Evolutionary conservation across 179 eudicot genomes (phyloP).

Genomic region (Corrigiola litoralis): DNA sequence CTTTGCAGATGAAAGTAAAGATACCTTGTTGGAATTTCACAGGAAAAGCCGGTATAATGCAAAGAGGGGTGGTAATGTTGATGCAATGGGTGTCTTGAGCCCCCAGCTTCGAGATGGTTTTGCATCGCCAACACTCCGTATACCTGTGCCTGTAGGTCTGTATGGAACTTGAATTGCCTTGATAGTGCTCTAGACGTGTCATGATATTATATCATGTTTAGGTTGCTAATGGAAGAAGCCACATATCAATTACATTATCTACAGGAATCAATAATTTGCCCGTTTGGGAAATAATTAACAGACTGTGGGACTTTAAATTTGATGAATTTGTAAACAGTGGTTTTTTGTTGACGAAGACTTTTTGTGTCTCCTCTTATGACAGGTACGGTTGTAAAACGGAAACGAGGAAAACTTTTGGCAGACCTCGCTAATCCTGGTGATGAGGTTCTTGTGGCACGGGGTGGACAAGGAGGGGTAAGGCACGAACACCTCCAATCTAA

Average conservation of each 20-base stretch:
- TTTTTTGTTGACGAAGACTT: background rate
- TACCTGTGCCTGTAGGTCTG: conserved; percentile 92
- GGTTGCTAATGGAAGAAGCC: background rate
- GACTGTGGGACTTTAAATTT: background rate
- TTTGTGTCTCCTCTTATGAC: conserved; percentile 13
- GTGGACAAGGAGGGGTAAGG: conserved; percentile 98
- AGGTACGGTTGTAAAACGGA: conserved; percentile 91
- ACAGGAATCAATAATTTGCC: background rate
- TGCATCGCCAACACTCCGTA: conserved; percentile 70
- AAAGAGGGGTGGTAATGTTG: conserved; percentile 93
- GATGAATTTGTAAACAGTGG: background rate
- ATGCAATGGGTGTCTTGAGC: conserved; percentile 70
- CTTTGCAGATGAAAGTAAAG: conserved; percentile 78
- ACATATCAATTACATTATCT: background rate
- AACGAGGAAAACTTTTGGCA: conserved; percentile 84
- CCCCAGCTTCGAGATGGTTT: conserved; percentile 54
- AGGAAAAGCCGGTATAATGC: conserved; percentile 62
- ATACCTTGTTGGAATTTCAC: conserved; percentile 81
- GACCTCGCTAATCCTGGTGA: conserved; percentile 82
- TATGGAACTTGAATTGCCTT: conserved; percentile 5
- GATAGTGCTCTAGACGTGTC: background rate
- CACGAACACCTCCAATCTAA: background rate
- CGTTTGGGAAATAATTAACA: background rate
- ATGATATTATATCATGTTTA: background rate
- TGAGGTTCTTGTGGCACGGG: conserved; percentile 93